These are phyloP conservation scores for Saccharomyces hybrid DNA, from an alignment of 1,139 yeast genomes.

Conservation along the genomic window DNA sequence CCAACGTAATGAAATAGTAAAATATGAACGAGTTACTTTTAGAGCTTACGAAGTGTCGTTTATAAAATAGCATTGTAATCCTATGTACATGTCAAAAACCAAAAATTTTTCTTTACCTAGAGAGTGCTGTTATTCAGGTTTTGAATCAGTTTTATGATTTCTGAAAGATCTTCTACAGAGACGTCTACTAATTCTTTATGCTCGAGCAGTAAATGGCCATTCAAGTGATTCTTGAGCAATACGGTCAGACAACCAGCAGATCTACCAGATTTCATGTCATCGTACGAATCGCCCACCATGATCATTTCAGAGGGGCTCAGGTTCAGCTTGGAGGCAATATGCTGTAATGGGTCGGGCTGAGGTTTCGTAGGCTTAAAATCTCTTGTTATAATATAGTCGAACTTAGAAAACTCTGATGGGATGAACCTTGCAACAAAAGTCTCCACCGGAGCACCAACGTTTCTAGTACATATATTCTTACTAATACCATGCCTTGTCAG, in stretches of 20 bases:
- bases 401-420: conserved; percentile 31
- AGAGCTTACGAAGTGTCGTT: too few species aligned
- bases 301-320: conserved; percentile 39
- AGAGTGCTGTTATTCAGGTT: background rate
- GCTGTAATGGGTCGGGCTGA: conserved; percentile 49
- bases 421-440: conserved; percentile 41
- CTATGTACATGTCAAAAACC: too few species aligned
- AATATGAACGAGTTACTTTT: too few species aligned
- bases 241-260: conserved; percentile 52
- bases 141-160: conserved; percentile 35
- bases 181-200: conserved; percentile 36
- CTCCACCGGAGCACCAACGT: conserved; percentile 40
- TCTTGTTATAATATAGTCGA: conserved; percentile 51
- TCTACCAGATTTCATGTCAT: conserved; percentile 55
- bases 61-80: too few species aligned
- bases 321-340: conserved; percentile 44
- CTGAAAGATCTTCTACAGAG: conserved; percentile 37
- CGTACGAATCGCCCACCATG: conserved; percentile 67
- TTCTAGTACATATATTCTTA: conserved; percentile 55
- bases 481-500: conserved; percentile 33
- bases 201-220: conserved; percentile 34
- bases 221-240: conserved; percentile 43
- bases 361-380: conserved; percentile 62
- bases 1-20: too few species aligned
- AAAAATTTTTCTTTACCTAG: background rate